Evolutionary conservation across 1,284 basidiomycete species (phyloP).

Genomic region (Fistulina hepatica): DNA sequence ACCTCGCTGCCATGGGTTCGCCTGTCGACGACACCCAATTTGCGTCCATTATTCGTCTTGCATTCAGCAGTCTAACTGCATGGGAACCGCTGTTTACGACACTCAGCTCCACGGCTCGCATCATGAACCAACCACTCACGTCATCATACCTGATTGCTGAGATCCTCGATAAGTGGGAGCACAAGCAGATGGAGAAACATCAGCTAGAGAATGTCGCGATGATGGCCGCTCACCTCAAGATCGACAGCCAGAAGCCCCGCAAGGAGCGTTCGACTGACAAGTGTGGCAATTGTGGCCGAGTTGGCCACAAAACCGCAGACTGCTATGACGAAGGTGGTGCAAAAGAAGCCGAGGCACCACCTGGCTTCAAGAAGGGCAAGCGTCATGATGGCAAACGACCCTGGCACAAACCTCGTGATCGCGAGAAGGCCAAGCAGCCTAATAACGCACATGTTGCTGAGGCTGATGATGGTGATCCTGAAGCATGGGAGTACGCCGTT

Average conservation of each 20-base stretch:
- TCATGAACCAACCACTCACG: constrained; percentile 9
- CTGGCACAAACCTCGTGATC: too few relatives aligned
- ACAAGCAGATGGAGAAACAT: too few relatives aligned
- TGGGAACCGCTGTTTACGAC: constrained; percentile 16
- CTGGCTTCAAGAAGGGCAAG: too few relatives aligned
- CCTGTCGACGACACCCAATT: constrained; percentile 15
- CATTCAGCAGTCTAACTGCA: constrained; percentile 16
- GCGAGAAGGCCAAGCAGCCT: too few relatives aligned
- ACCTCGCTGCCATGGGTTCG: constrained; percentile 17
- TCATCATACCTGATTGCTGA: constrained; percentile 9
- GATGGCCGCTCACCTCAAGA: too few relatives aligned
- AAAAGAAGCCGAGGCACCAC: constrained; percentile 20
- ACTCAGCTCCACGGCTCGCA: constrained; percentile 9
- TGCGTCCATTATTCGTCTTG: too few relatives aligned
- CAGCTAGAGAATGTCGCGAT: too few relatives aligned
- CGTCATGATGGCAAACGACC: too few relatives aligned
- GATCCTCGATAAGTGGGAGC: constrained; percentile 11
- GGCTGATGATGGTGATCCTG: too few relatives aligned
- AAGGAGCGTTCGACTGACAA: background rate
- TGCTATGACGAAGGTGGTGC: constrained; percentile 22
- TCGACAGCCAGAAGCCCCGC: too few relatives aligned
- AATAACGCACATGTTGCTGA: too few relatives aligned
- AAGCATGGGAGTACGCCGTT: too few relatives aligned
- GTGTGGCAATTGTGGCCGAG: constrained; percentile 17
- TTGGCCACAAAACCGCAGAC: constrained; percentile 17